phyloP scores from a whole-genome alignment of 1,284 basidiomycete species.

The Cutaneotrichosporon arboriforme region DNA sequence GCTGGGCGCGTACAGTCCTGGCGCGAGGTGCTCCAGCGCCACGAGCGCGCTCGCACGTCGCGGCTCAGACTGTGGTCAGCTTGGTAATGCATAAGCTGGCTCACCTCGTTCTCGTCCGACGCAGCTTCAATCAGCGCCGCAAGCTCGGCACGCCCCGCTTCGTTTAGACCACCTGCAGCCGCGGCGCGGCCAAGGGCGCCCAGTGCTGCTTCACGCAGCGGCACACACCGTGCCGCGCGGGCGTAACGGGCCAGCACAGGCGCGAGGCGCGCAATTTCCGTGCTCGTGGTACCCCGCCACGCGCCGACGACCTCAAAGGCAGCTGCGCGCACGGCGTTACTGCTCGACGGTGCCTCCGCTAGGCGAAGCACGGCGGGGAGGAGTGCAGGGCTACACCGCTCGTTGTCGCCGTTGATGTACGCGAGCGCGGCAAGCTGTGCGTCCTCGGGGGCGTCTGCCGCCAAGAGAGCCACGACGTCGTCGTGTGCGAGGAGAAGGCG shows the following conservation, averaged over 20 bases:
- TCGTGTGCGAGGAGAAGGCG: neutral
- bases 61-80: constrained; percentile 27
- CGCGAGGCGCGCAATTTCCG: neutral
- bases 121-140: neutral
- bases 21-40: constrained; percentile 20
- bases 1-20: constrained; percentile 8
- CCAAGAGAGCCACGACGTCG: constrained; percentile 7
- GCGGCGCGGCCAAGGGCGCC: constrained; percentile 25
- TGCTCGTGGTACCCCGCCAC: constrained; percentile 1
- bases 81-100: neutral
- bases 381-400: neutral
- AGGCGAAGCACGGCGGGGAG: constrained; percentile 2
- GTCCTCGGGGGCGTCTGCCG: constrained; percentile 8
- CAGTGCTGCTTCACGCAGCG: constrained; percentile 38
- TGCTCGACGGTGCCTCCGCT: neutral
- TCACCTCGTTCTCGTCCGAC: constrained; percentile 14
- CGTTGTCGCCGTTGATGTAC: neutral
- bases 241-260: neutral
- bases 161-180: neutral
- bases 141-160: neutral
- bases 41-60: constrained; percentile 25
- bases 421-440: constrained; percentile 11
- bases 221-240: constrained; percentile 21
- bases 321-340: constrained; percentile 12
- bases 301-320: constrained; percentile 7